Base-by-base conservation (phyloP, 129 eudicot species). In the Flaveria bidentis region DNA sequence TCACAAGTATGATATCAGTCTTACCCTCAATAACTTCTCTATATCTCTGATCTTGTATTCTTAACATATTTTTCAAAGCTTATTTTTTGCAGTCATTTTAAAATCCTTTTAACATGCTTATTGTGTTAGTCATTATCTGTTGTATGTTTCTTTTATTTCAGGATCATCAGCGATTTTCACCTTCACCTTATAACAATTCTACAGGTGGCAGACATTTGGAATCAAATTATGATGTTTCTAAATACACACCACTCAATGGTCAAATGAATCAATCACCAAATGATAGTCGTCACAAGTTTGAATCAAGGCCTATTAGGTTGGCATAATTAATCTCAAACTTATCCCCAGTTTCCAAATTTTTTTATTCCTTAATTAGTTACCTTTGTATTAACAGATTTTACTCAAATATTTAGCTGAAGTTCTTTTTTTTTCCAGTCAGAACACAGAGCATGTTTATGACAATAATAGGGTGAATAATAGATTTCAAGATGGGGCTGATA, bases 1-100 rank as follows among this genome's bases (percentile, higher is more conserved):
- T 79, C 90, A 75, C 96, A 88, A 50, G 98, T 92, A 90, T 84
- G 97, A 67, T 79, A 45, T 45, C 50, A 8, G 13, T 45, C 50
- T 45, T 45, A 45, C 13, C 50, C 50, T 45, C 50, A 9, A 36
- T 36, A 36, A 36, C 7, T 36, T 36, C 7, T 36, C 41, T 36
- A 4, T 36, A 36, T 36, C 41, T 36, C 41, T 36, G 41, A 36
- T 36, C 41, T 36, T 11, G 14, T 42, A 67, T 39, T 45, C 71
- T 53, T 74, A 72, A 30, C 22, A 30, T 30, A 63, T 30, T 63
- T 63, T 33, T 30, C 46, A 30, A 61, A 25, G 0, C 14, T 26
- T 12, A 61, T 13, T 61, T 61, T 39, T 26, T 61, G 3, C 67
- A 12, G 17, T 61, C 41, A 26, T 26, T 61, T 61, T 25, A 8